Conservation (phyloP, 768 basidiomycete species). For the Floccularia luteovirens region DNA sequence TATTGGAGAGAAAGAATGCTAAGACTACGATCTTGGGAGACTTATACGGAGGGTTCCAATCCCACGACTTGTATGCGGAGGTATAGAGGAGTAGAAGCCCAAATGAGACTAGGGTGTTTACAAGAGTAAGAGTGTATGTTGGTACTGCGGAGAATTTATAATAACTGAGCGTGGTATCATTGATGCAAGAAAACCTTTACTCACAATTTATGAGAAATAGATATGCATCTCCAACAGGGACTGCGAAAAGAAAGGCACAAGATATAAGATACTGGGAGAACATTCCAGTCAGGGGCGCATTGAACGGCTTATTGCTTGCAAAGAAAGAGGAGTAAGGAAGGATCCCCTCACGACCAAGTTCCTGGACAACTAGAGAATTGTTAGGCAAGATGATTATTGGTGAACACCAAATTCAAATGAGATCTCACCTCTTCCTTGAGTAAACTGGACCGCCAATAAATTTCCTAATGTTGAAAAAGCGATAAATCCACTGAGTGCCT, state of each 20-base stretch:
- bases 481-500: constrained; percentile 57
- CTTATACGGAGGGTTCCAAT: constrained; percentile 62
- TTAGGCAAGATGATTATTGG: not conserved
- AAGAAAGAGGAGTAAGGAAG: constrained; percentile 62
- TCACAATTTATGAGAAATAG: constrained; percentile 59
- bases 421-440: constrained; percentile 51
- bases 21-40: constrained; percentile 39
- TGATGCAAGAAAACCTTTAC: constrained; percentile 14
- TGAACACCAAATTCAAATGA: not conserved
- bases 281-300: constrained; percentile 57
- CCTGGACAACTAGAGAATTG: constrained; percentile 49
- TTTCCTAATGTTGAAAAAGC: constrained; percentile 62
- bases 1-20: constrained; percentile 57
- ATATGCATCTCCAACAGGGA: constrained; percentile 72
- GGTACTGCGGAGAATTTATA: constrained; percentile 29
- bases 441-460: constrained; percentile 53
- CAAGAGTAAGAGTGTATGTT: constrained; percentile 48
- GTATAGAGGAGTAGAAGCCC: constrained; percentile 61
- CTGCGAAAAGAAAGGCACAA: constrained; percentile 39
- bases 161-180: not conserved
- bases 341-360: constrained; percentile 65
- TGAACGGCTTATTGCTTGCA: constrained; percentile 64
- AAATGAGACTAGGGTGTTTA: constrained; percentile 52
- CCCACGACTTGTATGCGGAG: constrained; percentile 26
- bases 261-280: constrained; percentile 57